Evolutionary conservation across 345 rosid species (phyloP), one percentile per base, ranked within the genome.

Genomic region (Turnera subulata): DNA sequence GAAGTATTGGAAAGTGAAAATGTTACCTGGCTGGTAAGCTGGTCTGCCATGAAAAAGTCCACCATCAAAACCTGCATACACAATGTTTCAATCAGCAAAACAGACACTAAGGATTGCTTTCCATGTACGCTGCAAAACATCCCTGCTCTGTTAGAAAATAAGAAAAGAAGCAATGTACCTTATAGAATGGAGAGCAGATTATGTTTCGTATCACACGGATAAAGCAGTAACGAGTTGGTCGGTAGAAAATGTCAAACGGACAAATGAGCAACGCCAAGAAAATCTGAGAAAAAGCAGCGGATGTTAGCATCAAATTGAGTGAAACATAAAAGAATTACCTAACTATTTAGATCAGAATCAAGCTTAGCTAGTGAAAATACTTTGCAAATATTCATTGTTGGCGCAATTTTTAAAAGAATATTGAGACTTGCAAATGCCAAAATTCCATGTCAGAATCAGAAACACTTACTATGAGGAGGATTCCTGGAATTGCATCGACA

Each of bases 1-100:
- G 18, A 2, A 6, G 16, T 11, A 6, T n/a, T n/a, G n/a, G n/a
- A n/a, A n/a, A n/a, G n/a, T n/a, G 15, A 39, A 45, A 32, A 16
- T 11, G 35, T 72, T 76, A 92, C 98, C 96, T 93, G 99, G 59
- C 97, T 93, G 15, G 96, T 87, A 25, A 93, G 92, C 60, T 93
- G 99, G 73, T 89, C 99, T 7, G 95, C 99, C 97, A 93, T 89
- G 83, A 93, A 90, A 61, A 90, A 87, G 56, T 93, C 99, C 10
- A 81, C 97, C 94, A 93, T 73, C 75, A 83, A 60, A 66, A 92
- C 97, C 96, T 91, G 71, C 59, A 69, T 18, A 18, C 16, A 25
- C 19, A 13, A 22, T 21, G 22, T 37, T 23, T 45, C 2, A 61
- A 53, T 39, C 21, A 62, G 26, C 12, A 46, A 29, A 43, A 14